These are phyloP conservation scores for Coemansia sp. DNA, from an alignment of 192 early-diverging fungal genomes.

Conservation along the genomic window DNA sequence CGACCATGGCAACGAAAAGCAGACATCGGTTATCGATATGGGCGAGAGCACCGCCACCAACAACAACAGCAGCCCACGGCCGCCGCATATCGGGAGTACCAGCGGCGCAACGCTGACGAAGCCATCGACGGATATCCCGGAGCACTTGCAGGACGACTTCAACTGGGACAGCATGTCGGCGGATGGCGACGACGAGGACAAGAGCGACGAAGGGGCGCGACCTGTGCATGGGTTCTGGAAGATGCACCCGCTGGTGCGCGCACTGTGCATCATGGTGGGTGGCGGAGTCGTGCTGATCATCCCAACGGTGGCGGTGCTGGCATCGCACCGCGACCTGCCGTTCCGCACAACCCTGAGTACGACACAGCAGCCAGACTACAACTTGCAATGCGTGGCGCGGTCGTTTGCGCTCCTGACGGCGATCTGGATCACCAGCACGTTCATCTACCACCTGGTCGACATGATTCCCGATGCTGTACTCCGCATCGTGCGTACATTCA, in stretches of 20 bases:
- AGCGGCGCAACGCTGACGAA: conserved; percentile 34
- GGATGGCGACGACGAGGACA: conserved; percentile 19
- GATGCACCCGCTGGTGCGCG: conserved; percentile 58
- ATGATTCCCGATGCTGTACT: conserved; percentile 58
- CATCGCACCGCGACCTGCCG: conserved; percentile 40
- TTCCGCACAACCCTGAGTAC: conserved; percentile 23
- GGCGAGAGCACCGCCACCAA: conserved; percentile 12
- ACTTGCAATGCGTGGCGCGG: conserved; percentile 36
- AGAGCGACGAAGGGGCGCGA: conserved; percentile 31
- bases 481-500: conserved; percentile 48
- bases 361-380: conserved; percentile 30
- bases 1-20: conserved; percentile 15
- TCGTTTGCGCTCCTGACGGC: conserved; percentile 54
- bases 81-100: conserved; percentile 6
- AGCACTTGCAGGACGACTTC: conserved; percentile 48
- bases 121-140: conserved; percentile 43
- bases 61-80: not conserved
- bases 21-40: conserved; percentile 41
- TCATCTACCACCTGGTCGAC: conserved; percentile 59
- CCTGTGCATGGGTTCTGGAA: conserved; percentile 51
- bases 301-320: conserved; percentile 55
- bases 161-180: conserved; percentile 47
- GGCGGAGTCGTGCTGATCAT: conserved; percentile 56
- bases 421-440: conserved; percentile 54
- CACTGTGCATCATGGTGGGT: conserved; percentile 56